A percentile compares a stretch with the other conserved stretches of the same genome.
Evolutionary conservation across 1,284 basidiomycete species (phyloP).

Genomic region (Cryptococcus neoformans): DNA sequence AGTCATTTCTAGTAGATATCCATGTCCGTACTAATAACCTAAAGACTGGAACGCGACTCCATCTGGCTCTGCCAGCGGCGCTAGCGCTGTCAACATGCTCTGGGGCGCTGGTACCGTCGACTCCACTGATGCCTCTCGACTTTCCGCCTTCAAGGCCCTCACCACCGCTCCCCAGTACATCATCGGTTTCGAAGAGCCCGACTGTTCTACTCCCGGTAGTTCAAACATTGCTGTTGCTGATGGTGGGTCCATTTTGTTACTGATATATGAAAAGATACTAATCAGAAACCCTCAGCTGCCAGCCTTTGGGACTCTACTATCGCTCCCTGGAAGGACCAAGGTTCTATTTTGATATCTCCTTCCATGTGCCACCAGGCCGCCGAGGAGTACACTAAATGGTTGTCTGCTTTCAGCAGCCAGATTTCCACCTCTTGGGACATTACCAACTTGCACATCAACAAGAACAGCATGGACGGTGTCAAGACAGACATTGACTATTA

Average conservation of each 20-base stretch:
- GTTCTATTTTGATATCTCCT: constrained; percentile 39
- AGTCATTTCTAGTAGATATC: constrained; percentile 6
- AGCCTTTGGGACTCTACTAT: constrained; percentile 42
- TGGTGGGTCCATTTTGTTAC: constrained; percentile 12
- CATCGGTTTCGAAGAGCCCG: constrained; percentile 49
- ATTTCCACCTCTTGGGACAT: constrained; percentile 36
- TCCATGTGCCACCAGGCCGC: constrained; percentile 48
- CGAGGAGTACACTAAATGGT: constrained; percentile 27
- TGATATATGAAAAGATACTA: not conserved
- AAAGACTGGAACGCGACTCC: constrained; percentile 24
- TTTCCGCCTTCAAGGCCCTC: constrained; percentile 38
- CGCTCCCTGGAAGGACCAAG: constrained; percentile 31
- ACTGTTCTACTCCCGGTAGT: constrained; percentile 35
- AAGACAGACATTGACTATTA: constrained; percentile 43
- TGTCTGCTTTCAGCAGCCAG: constrained; percentile 30
- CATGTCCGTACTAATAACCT: not conserved
- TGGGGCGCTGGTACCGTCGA: constrained; percentile 45
- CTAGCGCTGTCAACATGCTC: constrained; percentile 40
- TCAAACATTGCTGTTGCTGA: constrained; percentile 28
- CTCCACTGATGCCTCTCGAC: constrained; percentile 33
- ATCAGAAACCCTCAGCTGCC: constrained; percentile 17
- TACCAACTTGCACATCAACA: constrained; percentile 48
- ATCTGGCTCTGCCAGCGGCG: constrained; percentile 18
- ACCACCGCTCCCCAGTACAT: constrained; percentile 37
- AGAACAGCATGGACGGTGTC: constrained; percentile 43